phyloP scores from a whole-genome alignment of 805 yeast species.

The Kodamaea nitidulidarum region DNA sequence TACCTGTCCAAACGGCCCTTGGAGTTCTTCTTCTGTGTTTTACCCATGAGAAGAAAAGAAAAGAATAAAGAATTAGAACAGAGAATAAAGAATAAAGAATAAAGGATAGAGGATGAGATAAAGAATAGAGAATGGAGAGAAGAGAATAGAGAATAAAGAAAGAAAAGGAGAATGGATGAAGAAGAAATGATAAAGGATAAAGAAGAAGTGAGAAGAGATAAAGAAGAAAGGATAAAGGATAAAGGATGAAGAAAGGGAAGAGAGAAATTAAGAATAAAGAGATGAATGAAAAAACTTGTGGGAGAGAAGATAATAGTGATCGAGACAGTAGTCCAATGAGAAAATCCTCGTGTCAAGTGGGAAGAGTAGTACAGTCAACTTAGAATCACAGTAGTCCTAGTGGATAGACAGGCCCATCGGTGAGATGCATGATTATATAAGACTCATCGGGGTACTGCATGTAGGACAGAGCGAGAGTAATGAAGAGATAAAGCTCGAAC shows the following conservation, averaged over 20 bases:
- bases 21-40: slow-evolving; percentile 88
- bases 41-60: slow-evolving; percentile 58
- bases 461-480: no score
- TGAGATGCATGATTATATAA: no score
- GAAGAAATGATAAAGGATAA: background rate
- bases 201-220: no score
- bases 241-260: background rate
- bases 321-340: no score
- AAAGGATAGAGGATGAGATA: background rate
- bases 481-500: no score
- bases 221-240: background rate
- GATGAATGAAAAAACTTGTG: no score
- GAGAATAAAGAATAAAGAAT: background rate
- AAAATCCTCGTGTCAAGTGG: no score
- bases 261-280: no score
- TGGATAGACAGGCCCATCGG: no score
- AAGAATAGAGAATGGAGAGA: background rate
- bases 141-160: background rate
- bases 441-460: no score
- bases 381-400: no score
- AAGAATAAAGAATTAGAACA: background rate
- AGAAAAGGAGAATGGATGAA: background rate
- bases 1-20: slow-evolving; percentile 99
- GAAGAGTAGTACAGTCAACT: no score
- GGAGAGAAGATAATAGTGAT: background rate